Conservation (phyloP, 2,329 filamentous ascomycete species). For the Aspergillus felis region DNA sequence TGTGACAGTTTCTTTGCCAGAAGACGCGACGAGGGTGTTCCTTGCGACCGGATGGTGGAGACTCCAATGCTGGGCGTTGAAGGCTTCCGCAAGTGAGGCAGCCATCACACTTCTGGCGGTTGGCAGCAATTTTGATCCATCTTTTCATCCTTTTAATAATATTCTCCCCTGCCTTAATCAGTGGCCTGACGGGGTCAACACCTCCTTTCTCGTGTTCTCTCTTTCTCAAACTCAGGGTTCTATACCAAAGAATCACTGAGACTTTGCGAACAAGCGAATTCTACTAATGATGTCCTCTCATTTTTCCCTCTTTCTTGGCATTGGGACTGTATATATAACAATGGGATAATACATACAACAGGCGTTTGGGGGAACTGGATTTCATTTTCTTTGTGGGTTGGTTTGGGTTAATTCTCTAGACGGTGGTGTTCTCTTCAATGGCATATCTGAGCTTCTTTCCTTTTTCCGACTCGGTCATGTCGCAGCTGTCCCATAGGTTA, state of each 20-base stretch:
- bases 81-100: conserved; percentile 48
- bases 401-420: background rate
- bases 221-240: background rate
- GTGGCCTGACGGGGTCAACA: background rate
- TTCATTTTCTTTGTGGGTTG: background rate
- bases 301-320: background rate
- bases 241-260: background rate
- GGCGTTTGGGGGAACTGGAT: background rate
- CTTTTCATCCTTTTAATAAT: background rate
- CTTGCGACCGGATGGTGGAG: conserved; percentile 54
- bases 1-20: conserved; percentile 62
- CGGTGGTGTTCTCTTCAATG: background rate
- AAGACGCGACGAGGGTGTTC: conserved; percentile 59
- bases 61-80: conserved; percentile 61
- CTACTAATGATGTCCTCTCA: background rate
- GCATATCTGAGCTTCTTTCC: background rate
- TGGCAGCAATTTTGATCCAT: background rate
- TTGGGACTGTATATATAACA: background rate
- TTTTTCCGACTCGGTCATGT: background rate
- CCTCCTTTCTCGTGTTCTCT: background rate
- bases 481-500: background rate
- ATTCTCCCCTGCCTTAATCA: background rate
- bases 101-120: background rate
- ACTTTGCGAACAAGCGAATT: background rate
- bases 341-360: background rate